A percentile compares a stretch with the other conserved stretches of the same genome.
Conservation (phyloP, 2,329 filamentous ascomycete genomes). For the Colletotrichum caudatum region DNA sequence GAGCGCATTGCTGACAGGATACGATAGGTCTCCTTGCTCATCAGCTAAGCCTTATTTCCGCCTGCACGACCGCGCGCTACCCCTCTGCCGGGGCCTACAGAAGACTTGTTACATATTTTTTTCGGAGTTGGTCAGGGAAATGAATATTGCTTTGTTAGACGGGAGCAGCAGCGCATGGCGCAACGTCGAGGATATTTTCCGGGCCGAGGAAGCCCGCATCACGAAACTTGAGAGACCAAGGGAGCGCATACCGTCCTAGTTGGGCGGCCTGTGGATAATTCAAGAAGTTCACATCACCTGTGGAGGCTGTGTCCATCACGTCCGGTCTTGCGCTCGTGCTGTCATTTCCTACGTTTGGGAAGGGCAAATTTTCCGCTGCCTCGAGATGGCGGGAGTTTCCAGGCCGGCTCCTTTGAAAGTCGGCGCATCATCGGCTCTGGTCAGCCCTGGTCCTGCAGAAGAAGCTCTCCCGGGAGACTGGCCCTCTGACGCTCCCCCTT, state of each 20-base stretch:
- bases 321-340: neutral
- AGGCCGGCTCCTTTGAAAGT: neutral
- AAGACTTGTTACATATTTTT: slow-evolving; percentile 33
- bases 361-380: neutral
- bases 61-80: slow-evolving; percentile 17
- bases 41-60: slow-evolving; percentile 20
- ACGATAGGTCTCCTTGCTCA: slow-evolving; percentile 28
- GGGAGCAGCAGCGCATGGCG: slow-evolving; percentile 28
- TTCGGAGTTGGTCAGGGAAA: slow-evolving; percentile 35
- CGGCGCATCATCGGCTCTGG: too few relatives aligned
- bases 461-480: neutral
- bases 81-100: slow-evolving; percentile 5
- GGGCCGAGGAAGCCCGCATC: neutral
- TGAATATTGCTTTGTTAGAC: slow-evolving; percentile 33
- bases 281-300: slow-evolving; percentile 16
- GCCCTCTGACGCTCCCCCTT: neutral
- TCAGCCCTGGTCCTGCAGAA: neutral
- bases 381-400: neutral
- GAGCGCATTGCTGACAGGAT: slow-evolving; percentile 1
- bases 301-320: neutral
- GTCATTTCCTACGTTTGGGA: neutral
- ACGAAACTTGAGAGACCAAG: slow-evolving; percentile 18
- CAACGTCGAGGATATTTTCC: slow-evolving; percentile 1
- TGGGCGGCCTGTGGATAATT: slow-evolving; percentile 17
- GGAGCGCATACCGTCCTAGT: neutral